These are phyloP conservation scores for Penicillium oxalicum DNA, from an alignment of 2,329 filamentous ascomycete genomes.

Conservation along the genomic window DNA sequence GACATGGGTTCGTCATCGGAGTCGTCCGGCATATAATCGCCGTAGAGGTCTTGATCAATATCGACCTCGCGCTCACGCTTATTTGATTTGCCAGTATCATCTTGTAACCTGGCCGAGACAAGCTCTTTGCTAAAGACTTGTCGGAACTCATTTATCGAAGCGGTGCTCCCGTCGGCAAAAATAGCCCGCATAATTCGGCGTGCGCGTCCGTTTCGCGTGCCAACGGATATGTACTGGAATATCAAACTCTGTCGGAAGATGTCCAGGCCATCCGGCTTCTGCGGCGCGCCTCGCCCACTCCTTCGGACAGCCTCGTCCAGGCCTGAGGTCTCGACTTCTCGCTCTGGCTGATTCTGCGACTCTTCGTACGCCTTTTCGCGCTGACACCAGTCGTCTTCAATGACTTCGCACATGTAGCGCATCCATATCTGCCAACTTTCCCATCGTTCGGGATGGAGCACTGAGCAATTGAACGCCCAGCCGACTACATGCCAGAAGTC, in stretches of 20 bases:
- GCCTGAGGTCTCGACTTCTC: conserved; percentile 3
- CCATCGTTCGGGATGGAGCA: conserved; percentile 68
- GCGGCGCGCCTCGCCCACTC: conserved; percentile 3
- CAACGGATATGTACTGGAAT: conserved; percentile 36
- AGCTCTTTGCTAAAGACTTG: conserved; percentile 43
- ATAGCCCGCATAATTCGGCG: conserved; percentile 43
- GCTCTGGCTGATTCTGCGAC: conserved; percentile 29
- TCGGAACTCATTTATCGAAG: conserved; percentile 38
- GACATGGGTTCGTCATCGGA: conserved; percentile 29
- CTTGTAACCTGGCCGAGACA: conserved; percentile 27
- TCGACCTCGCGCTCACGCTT: conserved; percentile 40
- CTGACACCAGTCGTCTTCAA: conserved; percentile 42
- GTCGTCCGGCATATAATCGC: conserved; percentile 40
- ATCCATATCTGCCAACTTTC: conserved; percentile 75
- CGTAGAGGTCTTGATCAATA: conserved; percentile 42
- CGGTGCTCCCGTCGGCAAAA: conserved; percentile 41
- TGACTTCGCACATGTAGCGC: conserved; percentile 55
- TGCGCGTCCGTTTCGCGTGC: conserved; percentile 27
- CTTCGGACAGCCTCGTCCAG: background rate
- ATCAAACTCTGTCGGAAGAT: conserved; percentile 38
- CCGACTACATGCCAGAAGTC: conserved; percentile 87
- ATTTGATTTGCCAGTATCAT: conserved; percentile 24
- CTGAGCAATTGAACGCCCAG: conserved; percentile 90
- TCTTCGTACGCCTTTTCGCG: conserved; percentile 20
- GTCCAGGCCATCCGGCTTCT: conserved; percentile 5